Conservation (phyloP, 768 basidiomycete species). For the Suillus placidus region DNA sequence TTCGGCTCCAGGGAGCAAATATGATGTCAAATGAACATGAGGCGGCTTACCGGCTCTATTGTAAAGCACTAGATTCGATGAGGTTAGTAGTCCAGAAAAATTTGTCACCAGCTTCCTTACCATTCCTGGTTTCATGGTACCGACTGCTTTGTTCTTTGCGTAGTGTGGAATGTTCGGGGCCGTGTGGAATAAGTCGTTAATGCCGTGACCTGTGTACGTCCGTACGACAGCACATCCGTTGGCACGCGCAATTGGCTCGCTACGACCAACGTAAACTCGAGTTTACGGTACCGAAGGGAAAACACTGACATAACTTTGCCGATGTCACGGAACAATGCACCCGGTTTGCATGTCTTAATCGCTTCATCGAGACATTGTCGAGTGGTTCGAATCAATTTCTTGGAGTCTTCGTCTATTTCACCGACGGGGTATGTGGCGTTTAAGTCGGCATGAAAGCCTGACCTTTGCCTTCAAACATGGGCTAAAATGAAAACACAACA, state of each 20-base stretch:
- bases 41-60: constrained; percentile 68
- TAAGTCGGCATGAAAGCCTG: constrained; percentile 90
- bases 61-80: constrained; percentile 57
- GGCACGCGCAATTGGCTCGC: constrained; percentile 83
- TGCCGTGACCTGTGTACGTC: constrained; percentile 90
- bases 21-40: constrained; percentile 7
- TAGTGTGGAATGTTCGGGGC: constrained; percentile 93
- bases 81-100: background rate
- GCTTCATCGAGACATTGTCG: constrained; percentile 85
- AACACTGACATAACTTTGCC: constrained; percentile 81
- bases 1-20: constrained; percentile 2
- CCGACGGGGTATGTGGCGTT: constrained; percentile 95
- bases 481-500: background rate
- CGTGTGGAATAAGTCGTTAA: constrained; percentile 84
- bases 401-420: constrained; percentile 78
- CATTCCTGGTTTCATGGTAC: constrained; percentile 94
- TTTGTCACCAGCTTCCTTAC: constrained; percentile 43
- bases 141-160: constrained; percentile 90
- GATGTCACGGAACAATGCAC: constrained; percentile 84
- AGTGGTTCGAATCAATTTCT: constrained; percentile 79
- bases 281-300: constrained; percentile 1
- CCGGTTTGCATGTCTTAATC: constrained; percentile 93
- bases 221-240: constrained; percentile 90
- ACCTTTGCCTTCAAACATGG: constrained; percentile 3
- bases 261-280: constrained; percentile 31